Base-by-base conservation (phyloP, 2,329 filamentous ascomycete genomes). In the Trichophyton mentagrophytes region DNA sequence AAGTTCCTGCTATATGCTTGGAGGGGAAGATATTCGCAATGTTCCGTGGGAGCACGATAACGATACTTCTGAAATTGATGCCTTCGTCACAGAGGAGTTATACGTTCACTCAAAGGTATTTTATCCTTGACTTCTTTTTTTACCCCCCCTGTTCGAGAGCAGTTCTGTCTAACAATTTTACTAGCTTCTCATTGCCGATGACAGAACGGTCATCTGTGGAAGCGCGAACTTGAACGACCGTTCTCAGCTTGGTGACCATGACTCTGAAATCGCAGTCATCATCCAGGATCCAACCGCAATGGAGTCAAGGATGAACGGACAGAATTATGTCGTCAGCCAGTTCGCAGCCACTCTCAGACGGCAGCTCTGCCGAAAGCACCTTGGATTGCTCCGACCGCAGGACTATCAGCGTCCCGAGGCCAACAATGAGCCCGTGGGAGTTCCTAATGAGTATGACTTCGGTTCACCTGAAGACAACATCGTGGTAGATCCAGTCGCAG, bases 41-140 rank as follows among this genome's bases (percentile, higher is more conserved):
- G 89, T 95, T 72, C 68, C 76, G 0, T 96, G 90, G 88, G 86
- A 91, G 15, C 87, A 88, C 15, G 74, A 73, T 36, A 76, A 87
- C 2, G 76, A 84, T 0, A 82, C 92, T 66, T 82, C 83, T 1
- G 93, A 97, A 72, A 87, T 90, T 61, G 82, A 87, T 60, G 89
- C 95, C 70, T 95, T 93, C 78, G 86, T 97, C 78, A 79, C 96
- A 70, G 93, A 99, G 71, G 92, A 99, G 73, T 82, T 97, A 1
- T 99, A 99, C 71, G 86, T 97, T 56, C 93, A 99, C 72, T 88
- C 85, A 30, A 99, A 97, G 76, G 80, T 60, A 60, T 42, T 49
- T 42, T 17, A 20, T n/a, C 33, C 38, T 44, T 20, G 3, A 11
- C 7, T 22, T 47, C 44, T 25, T 8, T 22, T 15, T 6, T 22